Evolutionary conservation across 345 rosid species (phyloP), one percentile per base, ranked within the genome.

Genomic region (Hibiscus trionum): DNA sequence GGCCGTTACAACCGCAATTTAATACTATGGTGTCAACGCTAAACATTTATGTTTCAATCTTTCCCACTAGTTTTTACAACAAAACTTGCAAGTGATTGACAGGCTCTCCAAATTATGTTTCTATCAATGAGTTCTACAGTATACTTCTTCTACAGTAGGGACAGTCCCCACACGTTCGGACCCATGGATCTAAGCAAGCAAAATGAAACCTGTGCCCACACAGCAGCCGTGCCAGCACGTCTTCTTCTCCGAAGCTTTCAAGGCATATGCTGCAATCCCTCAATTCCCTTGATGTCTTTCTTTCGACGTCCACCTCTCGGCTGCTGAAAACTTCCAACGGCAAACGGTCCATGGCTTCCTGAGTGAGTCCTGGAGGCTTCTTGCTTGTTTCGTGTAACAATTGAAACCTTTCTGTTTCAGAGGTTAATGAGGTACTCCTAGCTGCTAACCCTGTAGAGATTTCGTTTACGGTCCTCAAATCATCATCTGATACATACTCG

Each of bases 161-260:
- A 76, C 97, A 95, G 74, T 95, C 93, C 37, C 97, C 99, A 47
- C 98, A 90, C 72, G 82, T 84, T 75, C 80, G 85, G 70, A 94
- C 79, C 98, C 98, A 94, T 9, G 96, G 98, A 73, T 84, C 81
- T 86, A 94, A 81, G 86, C 97, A 94, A 60, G 75, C 73, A 4
- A 83, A 84, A 72, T 90, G 99, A 72, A 91, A 95, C 58, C 85
- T 80, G 73, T 91, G 99, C 4, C 72, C 84, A 63, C 97, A 91
- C 0, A 92, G 88, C 29, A 90, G 78, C 42, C 84, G 49, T 46
- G 83, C 80, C 42, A 92, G 92, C 52, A 60, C 76, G 50, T 90
- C 93, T 7, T 88, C 92, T 35, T 77, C 88, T 19, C 49, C 29
- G 47, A 90, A 94, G 80, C 87, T 84, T 86, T 94, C 98, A 21